Percentiles rank a stretch among this genome's conserved stretches.
phyloP scores from a whole-genome alignment of 2,329 filamentous ascomycete species.

The Calonectria pteridis region DNA sequence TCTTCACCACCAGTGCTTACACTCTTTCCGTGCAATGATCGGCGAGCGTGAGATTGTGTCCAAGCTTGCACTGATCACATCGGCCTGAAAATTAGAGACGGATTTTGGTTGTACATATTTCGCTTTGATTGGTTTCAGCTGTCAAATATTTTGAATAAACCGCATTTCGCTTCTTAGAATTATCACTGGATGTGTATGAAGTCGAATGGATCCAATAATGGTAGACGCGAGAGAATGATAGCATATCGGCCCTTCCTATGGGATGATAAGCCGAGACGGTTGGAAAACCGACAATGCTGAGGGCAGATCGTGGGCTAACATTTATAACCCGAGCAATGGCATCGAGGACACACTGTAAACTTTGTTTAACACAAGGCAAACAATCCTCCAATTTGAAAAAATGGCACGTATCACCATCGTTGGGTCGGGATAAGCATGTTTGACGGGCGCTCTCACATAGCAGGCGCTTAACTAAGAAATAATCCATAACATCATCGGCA shows the following conservation, averaged over 20 bases:
- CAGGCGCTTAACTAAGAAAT: background rate
- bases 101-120: background rate
- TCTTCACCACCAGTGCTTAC: slow-evolving; percentile 18
- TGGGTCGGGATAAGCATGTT: background rate
- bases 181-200: too few relatives aligned
- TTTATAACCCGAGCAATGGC: background rate
- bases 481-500: background rate
- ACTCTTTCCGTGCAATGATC: slow-evolving; percentile 21
- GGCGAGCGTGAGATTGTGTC: too few relatives aligned
- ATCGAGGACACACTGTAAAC: background rate
- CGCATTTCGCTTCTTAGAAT: background rate
- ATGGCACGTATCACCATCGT: slow-evolving; percentile 2
- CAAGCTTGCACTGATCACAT: background rate
- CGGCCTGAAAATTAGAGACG: background rate
- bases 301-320: background rate
- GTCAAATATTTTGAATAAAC: background rate
- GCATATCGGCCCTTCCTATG: background rate
- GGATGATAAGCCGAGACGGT: background rate
- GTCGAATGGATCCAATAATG: background rate
- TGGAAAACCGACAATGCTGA: background rate
- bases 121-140: background rate
- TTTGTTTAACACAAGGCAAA: background rate
- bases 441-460: too few relatives aligned
- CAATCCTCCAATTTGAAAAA: background rate
- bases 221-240: too few relatives aligned